Evolutionary conservation across 176 grass and related monocot genomes (phyloP), one percentile per base, ranked within the genome.

Genomic region (Eragrostis nindensis): DNA sequence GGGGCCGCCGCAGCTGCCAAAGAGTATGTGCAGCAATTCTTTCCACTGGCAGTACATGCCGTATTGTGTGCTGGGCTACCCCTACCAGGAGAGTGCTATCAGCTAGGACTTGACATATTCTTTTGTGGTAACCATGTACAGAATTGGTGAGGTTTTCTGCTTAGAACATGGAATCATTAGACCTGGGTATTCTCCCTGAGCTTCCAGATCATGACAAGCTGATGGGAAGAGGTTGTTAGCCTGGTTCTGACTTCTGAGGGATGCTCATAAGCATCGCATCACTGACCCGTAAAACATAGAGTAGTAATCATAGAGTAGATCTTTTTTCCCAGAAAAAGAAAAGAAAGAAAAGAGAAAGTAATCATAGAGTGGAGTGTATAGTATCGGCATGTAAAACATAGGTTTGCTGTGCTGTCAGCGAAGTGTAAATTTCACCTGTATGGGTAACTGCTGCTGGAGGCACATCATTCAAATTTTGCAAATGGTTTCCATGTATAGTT

Each of bases 1-100:
- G 66, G 72, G n/a, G 54, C 21, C 64, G 24, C 63, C 76, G 16
- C 62, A 89, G 72, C 86, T 94, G 50, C 92, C 92, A 55, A 91
- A 94, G 67, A 81, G 77, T 45, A 66, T 91, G 84, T n/a, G 53
- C 46, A 71, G 22, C 12, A 38, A 43, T 48, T 66, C 44, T 47
- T 49, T 77, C 45, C 29, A 66, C 41, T 40, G 70, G 13, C 27
- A 11, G 18, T 62, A 70, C 76, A 29, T 85, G 38, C 70, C 73
- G 38, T 55, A 45, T n/a, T 30, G 60, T 62, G 53, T 63, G 63
- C 38, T 89, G 82, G 64, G 21, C 11, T 65, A 80, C 77, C 45
- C 38, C 7, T 65, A 80, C 77, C 45, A 39, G 53, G 12, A 50
- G 27, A 70, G 76, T 21, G 44, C 44, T 70, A 38, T 21, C 70